Conservation (phyloP, 352 stramenopile genomes). For the Blastocystis sp. region DNA sequence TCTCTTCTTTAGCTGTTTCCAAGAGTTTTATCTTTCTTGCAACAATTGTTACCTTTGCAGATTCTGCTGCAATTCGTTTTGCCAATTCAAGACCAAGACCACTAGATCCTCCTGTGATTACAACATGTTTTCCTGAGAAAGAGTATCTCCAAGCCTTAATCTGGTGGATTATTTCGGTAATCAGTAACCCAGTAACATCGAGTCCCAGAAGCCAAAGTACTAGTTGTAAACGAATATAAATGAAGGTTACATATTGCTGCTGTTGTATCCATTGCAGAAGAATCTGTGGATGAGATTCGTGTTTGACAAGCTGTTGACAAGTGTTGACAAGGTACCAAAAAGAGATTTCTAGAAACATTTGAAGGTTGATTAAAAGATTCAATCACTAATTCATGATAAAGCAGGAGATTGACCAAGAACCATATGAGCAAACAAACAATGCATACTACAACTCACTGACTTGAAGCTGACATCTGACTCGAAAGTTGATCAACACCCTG, state of each 20-base stretch:
- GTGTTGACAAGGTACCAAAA: too few species aligned
- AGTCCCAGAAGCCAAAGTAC: conserved; percentile 27
- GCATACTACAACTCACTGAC: not conserved
- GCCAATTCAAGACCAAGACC: conserved; percentile 47
- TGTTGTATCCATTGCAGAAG: conserved; percentile 47
- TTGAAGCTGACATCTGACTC: not conserved
- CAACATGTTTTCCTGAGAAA: conserved; percentile 32
- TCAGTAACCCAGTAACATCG: not conserved
- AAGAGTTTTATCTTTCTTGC: conserved; percentile 9
- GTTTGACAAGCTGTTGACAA: too few species aligned
- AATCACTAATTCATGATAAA: too few species aligned
- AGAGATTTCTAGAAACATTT: too few species aligned
- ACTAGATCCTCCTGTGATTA: conserved; percentile 64
- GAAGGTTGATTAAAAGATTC: too few species aligned
- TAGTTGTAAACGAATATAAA: not conserved
- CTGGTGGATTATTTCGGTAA: conserved; percentile 17
- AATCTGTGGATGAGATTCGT: not conserved
- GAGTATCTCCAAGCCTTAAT: conserved; percentile 10
- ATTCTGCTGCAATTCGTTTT: conserved; percentile 42
- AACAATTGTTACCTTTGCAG: conserved; percentile 39
- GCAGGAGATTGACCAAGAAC: too few species aligned
- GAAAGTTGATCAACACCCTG: conserved; percentile 40
- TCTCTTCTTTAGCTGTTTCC: conserved; percentile 28
- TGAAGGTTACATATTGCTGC: not conserved
- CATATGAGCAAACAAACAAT: not conserved